phyloP scores from a whole-genome alignment of 352 stramenopile genomes.

The Thalassiosira mediterranea region DNA sequence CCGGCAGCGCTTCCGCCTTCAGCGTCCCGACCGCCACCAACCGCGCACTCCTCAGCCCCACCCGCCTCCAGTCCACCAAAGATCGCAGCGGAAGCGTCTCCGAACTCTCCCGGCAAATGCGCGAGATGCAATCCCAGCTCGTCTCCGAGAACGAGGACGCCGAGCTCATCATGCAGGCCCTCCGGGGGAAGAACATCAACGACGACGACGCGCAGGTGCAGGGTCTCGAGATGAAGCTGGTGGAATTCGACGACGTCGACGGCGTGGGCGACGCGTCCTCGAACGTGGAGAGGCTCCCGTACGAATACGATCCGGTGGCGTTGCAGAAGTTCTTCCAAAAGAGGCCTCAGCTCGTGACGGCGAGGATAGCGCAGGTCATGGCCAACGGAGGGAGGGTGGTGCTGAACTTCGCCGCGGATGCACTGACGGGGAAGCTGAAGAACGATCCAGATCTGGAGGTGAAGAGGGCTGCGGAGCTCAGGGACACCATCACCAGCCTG shows the following conservation, averaged over 20 bases:
- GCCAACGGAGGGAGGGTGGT: conserved; percentile 62
- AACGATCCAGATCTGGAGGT: conserved; percentile 81
- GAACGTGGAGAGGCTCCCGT: conserved; percentile 50
- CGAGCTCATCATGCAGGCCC: conserved; percentile 74
- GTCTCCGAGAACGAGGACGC: conserved; percentile 71
- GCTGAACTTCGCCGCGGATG: conserved; percentile 59
- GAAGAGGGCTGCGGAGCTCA: conserved; percentile 79
- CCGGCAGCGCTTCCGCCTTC: neutral
- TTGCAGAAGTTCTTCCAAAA: conserved; percentile 81
- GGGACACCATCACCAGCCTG: conserved; percentile 85
- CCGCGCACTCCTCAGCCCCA: neutral
- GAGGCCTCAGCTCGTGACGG: conserved; percentile 63
- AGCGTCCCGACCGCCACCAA: neutral
- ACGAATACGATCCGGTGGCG: conserved; percentile 76
- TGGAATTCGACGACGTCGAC: conserved; percentile 58
- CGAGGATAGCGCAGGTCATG: conserved; percentile 70
- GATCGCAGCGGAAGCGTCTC: conserved; percentile 32
- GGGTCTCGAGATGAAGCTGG: conserved; percentile 76
- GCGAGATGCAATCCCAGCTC: conserved; percentile 68
- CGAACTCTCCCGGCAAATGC: conserved; percentile 66
- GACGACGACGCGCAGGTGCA: conserved; percentile 75
- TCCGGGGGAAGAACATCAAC: conserved; percentile 79
- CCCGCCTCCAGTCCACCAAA: conserved; percentile 18
- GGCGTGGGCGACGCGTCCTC: conserved; percentile 13
- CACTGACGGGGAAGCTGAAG: conserved; percentile 56